Base-by-base conservation (phyloP, 176 grass and related monocot species). In the Oryza rufipogon region DNA sequence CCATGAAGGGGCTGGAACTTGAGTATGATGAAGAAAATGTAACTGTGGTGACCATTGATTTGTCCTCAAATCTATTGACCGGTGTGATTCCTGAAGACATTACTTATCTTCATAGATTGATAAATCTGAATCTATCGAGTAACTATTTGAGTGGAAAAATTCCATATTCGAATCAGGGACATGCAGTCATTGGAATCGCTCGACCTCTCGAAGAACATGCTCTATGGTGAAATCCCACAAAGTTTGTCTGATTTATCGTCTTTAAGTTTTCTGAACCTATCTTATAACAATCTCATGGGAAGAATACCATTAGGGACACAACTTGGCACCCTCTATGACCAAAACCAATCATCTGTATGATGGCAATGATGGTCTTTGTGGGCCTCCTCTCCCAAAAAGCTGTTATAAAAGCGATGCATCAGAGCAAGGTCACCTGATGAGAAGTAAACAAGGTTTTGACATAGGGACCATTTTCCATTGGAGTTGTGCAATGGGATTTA, bases 101-200 rank as follows among this genome's bases (percentile, higher is more conserved):
- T 20, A 26, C 9, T 1, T 13, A 4, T 11, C 83, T 92, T 33
- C 26, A 22, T 7, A n/a, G 6, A 61, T 1, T 85, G 3, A 5
- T 64, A 1, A 84, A 73, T 28, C 85, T 90, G 10, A 75, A 82
- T 12, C 19, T 90, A 1, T 89, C 84, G 1, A 13, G 49, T 23
- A 92, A 87, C 45, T 12, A 22, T 17, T 49, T 89, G 1, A 77
- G 3, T 0, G 73, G 84, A 25, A 61, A 51, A 25, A 73, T 73
- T 11, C 70, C 70, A 25, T 20, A 19, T 20, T 19, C 1, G 6
- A 89, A 89, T 85, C 17, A 70, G 82, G 9, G 7, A 5, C 1
- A 74, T 89, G 73, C 0, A 20, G 15, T 85, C 58, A 19, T 77
- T 89, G 25, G 76, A 89, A 51, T 89, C 87, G 23, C 67, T 89